These are phyloP conservation scores for Leishmania arabica DNA, from an alignment of 208 protist species.

Conservation along the genomic window DNA sequence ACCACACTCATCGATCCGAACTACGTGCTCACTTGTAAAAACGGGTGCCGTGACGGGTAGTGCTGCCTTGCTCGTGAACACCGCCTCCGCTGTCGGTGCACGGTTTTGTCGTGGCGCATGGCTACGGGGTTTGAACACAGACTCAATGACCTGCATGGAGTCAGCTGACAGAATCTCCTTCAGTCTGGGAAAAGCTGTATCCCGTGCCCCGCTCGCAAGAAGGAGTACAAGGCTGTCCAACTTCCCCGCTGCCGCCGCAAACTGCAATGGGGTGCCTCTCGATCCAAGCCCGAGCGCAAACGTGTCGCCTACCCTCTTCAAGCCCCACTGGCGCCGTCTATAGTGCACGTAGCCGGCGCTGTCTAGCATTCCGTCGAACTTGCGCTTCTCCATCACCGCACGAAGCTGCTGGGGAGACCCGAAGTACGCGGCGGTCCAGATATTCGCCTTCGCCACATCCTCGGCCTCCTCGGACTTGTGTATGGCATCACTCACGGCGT, in stretches of 20 bases:
- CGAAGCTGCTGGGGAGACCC: slow-evolving; percentile 56
- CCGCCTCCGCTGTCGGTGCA: not conserved
- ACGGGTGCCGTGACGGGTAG: not conserved
- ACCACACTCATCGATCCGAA: slow-evolving; percentile 9
- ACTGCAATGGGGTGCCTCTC: slow-evolving; percentile 82
- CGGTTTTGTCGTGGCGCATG: slow-evolving; percentile 9
- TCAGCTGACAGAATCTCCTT: slow-evolving; percentile 59
- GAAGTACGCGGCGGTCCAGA: slow-evolving; percentile 80
- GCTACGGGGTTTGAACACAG: slow-evolving; percentile 15
- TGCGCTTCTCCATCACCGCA: slow-evolving; percentile 43
- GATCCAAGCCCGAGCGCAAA: slow-evolving; percentile 70
- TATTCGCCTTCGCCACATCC: slow-evolving; percentile 50
- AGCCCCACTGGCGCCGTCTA: slow-evolving; percentile 63
- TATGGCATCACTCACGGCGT: slow-evolving; percentile 1
- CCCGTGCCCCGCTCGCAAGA: slow-evolving; percentile 53
- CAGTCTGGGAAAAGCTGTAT: slow-evolving; percentile 45
- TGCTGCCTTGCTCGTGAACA: not conserved
- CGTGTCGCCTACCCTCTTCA: slow-evolving; percentile 45
- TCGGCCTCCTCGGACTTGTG: slow-evolving; percentile 15
- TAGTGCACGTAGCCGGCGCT: slow-evolving; percentile 67
- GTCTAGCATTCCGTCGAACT: slow-evolving; percentile 34
- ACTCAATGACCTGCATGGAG: slow-evolving; percentile 27
- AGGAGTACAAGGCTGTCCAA: slow-evolving; percentile 83
- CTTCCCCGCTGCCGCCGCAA: slow-evolving; percentile 70
- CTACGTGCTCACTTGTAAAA: slow-evolving; percentile 24